A percentile compares a stretch with the other conserved stretches of the same genome.
Evolutionary conservation across 768 basidiomycete species (phyloP).

Genomic region (Suillus cothurnatus): DNA sequence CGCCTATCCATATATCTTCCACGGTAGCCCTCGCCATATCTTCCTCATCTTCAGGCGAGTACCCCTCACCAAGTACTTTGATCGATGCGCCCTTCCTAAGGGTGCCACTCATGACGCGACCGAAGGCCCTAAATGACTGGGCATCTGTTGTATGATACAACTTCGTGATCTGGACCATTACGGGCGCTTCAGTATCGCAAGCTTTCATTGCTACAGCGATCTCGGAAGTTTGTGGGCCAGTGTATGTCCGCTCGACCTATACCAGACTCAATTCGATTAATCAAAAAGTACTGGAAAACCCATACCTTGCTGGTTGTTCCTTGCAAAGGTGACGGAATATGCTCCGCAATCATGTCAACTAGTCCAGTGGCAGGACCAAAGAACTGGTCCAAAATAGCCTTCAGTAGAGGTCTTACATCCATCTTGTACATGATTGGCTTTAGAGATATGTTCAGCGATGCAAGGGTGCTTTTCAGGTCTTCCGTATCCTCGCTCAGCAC

Average conservation of each 20-base stretch:
- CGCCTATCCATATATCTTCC: conserved; percentile 88
- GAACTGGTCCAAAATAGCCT: conserved; percentile 93
- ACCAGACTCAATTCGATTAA: conserved; percentile 4
- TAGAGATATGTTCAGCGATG: conserved; percentile 75
- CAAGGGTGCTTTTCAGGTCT: conserved; percentile 78
- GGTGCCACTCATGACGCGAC: conserved; percentile 92
- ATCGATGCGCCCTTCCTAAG: conserved; percentile 79
- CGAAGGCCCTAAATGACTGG: conserved; percentile 95
- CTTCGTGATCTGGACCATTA: conserved; percentile 93
- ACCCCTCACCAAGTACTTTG: conserved; percentile 98
- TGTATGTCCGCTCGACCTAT: conserved; percentile 84
- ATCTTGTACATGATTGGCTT: conserved; percentile 98
- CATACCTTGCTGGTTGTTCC: conserved; percentile 62
- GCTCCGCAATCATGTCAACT: conserved; percentile 88
- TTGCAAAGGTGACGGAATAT: conserved; percentile 81
- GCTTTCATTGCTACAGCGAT: conserved; percentile 78
- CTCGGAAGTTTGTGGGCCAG: conserved; percentile 83
- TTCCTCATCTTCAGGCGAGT: conserved; percentile 98
- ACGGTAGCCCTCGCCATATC: conserved; percentile 88
- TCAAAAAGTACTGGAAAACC: conserved; percentile 1
- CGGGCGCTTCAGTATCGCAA: conserved; percentile 82
- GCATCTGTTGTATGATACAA: conserved; percentile 97
- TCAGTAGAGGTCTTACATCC: conserved; percentile 94
- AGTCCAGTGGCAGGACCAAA: conserved; percentile 90
- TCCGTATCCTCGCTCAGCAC: conserved; percentile 95